Percentiles rank a stretch among this genome's conserved stretches.
phyloP scores from a whole-genome alignment of 352 stramenopile species.

The Phytophthora colocasiae region DNA sequence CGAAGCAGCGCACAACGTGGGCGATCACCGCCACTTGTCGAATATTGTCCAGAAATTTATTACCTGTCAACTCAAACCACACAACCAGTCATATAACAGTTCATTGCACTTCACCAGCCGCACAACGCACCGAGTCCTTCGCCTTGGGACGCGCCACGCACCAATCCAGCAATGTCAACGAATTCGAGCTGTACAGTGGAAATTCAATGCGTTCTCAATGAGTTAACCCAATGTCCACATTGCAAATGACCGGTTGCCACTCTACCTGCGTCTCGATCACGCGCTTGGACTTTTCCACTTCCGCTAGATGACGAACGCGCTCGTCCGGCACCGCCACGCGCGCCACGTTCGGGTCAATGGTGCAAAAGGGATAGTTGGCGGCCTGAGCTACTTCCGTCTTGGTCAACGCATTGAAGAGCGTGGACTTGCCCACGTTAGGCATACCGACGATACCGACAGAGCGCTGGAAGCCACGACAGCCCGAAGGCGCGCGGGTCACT shows the following conservation, averaged over 20 bases:
- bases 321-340: conserved; percentile 76
- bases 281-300: conserved; percentile 80
- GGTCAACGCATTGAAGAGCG: conserved; percentile 90
- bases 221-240: conserved; percentile 11
- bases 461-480: conserved; percentile 67
- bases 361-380: conserved; percentile 92
- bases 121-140: conserved; percentile 66
- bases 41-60: conserved; percentile 91
- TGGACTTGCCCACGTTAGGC: conserved; percentile 91
- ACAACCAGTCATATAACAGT: not conserved
- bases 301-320: conserved; percentile 64
- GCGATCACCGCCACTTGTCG: conserved; percentile 83
- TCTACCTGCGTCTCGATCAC: conserved; percentile 71
- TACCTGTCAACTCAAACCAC: conserved; percentile 40
- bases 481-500: conserved; percentile 6
- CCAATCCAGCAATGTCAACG: conserved; percentile 87
- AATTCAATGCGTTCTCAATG: conserved; percentile 17
- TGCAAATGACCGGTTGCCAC: not conserved
- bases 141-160: conserved; percentile 81
- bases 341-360: conserved; percentile 88
- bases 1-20: conserved; percentile 97
- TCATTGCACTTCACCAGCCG: not conserved
- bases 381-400: conserved; percentile 87
- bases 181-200: conserved; percentile 75
- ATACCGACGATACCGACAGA: conserved; percentile 90